These are phyloP conservation scores for Mortierella sp. DNA, from an alignment of 371 early-diverging fungal genomes.

Conservation along the genomic window DNA sequence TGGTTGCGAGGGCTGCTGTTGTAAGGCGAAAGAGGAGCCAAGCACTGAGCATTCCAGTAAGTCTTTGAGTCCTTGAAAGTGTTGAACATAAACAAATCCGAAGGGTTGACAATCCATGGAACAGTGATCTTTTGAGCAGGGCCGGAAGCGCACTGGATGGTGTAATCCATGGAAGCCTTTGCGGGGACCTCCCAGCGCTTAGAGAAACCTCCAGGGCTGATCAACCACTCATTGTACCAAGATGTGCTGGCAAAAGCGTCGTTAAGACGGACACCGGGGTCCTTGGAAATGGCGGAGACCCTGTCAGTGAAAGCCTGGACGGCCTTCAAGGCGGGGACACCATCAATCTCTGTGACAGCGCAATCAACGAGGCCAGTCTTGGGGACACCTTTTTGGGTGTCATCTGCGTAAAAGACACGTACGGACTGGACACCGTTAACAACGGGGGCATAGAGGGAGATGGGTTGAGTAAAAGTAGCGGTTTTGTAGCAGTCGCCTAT, in stretches of 20 bases:
- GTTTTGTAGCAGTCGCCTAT: conserved; percentile 45
- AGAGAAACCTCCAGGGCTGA: conserved; percentile 51
- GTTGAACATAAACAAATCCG: conserved; percentile 27
- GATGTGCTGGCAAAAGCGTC: conserved; percentile 56
- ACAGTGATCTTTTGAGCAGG: conserved; percentile 34
- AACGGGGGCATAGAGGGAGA: conserved; percentile 55
- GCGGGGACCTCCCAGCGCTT: conserved; percentile 47
- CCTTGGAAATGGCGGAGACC: conserved; percentile 51
- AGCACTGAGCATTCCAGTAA: conserved; percentile 48
- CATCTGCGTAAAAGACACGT: conserved; percentile 52
- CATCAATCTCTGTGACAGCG: conserved; percentile 51
- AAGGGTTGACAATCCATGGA: conserved; percentile 46
- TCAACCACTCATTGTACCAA: conserved; percentile 51
- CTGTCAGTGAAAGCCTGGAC: conserved; percentile 52
- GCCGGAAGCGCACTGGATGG: conserved; percentile 35
- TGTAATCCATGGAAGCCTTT: conserved; percentile 41
- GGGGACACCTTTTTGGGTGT: conserved; percentile 38
- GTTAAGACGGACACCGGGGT: conserved; percentile 57
- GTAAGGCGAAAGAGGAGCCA: conserved; percentile 24
- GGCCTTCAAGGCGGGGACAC: conserved; percentile 53
- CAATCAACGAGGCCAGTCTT: conserved; percentile 43
- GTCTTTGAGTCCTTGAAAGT: conserved; percentile 44
- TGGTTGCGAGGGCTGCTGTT: conserved; percentile 14
- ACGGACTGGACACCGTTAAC: conserved; percentile 37
- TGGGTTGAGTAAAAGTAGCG: conserved; percentile 44